phyloP scores from a whole-genome alignment of 2,329 filamentous ascomycete genomes.

The Apiospora rasikravindrae region DNA sequence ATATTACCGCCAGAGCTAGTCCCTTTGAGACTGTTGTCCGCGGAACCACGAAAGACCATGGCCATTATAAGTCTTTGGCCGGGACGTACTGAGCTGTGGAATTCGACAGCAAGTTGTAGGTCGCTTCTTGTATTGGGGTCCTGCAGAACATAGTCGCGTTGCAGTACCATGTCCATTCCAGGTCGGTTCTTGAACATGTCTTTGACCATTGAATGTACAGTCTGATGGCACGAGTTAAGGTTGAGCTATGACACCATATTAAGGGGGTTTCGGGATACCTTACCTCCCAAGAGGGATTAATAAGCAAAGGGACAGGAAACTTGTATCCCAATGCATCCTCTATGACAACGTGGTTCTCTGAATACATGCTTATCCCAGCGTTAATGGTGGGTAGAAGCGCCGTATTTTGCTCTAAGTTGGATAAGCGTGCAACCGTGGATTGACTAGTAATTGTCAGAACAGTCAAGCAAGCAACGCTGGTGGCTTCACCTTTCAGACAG shows the following conservation, averaged over 20 bases:
- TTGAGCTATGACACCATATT: background rate
- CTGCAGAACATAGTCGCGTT: background rate
- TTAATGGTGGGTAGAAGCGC: background rate
- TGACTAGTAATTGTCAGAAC: background rate
- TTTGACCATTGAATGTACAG: background rate
- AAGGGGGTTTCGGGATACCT: background rate
- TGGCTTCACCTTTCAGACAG: background rate
- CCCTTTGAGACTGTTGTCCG: background rate
- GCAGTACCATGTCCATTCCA: background rate
- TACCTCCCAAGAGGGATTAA: constrained; percentile 17
- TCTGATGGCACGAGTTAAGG: background rate
- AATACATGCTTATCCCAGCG: background rate
- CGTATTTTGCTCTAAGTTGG: background rate
- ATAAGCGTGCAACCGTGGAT: background rate
- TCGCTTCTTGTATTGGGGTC: background rate
- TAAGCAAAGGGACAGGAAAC: constrained; percentile 9
- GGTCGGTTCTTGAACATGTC: background rate
- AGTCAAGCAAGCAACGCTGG: no score
- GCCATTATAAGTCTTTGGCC: background rate
- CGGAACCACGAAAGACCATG: background rate
- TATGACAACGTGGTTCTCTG: background rate
- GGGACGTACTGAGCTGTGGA: background rate
- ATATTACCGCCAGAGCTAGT: background rate
- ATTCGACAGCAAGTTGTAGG: background rate
- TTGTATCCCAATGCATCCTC: constrained; percentile 14